A percentile compares a stretch with the other conserved stretches of the same genome.
Conservation (phyloP, 176 grass and related monocot genomes). For the Hsuehochloa calcarea region DNA sequence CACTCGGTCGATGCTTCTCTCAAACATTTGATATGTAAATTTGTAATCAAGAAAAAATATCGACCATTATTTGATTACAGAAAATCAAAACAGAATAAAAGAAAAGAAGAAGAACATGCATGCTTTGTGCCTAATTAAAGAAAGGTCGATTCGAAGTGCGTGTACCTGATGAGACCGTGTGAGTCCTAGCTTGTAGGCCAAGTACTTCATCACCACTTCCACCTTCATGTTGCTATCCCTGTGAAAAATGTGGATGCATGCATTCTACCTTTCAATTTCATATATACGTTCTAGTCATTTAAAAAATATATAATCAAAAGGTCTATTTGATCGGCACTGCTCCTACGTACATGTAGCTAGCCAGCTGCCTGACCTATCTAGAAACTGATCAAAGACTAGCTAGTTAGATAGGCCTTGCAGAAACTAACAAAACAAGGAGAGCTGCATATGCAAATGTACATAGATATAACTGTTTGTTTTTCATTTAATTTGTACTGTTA, state of each 20-base stretch:
- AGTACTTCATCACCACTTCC: conserved; percentile 73
- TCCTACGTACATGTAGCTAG: neutral
- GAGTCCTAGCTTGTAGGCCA: conserved; percentile 74
- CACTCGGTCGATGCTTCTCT: neutral
- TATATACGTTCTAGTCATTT: neutral
- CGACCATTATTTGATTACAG: conserved; percentile 1
- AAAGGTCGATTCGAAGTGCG: neutral
- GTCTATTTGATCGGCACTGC: conserved; percentile 26
- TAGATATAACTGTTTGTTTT: neutral
- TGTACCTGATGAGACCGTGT: conserved; percentile 60
- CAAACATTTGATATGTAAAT: neutral
- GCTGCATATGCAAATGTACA: conserved; percentile 2
- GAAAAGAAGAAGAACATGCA: neutral
- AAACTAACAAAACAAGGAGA: conserved; percentile 9
- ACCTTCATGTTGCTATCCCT: conserved; percentile 78
- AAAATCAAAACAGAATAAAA: neutral
- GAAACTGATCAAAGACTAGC: conserved; percentile 4
- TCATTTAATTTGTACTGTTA: neutral
- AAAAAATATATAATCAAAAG: conserved; percentile 1
- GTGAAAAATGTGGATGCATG: conserved; percentile 29
- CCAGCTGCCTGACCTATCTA: neutral
- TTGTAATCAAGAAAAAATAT: neutral
- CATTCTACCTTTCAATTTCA: conserved; percentile 29
- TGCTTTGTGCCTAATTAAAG: neutral
- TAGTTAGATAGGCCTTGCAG: neutral